Base-by-base conservation (phyloP, 2,329 filamentous ascomycete species). In the Aspergillus spinulosporus region DNA sequence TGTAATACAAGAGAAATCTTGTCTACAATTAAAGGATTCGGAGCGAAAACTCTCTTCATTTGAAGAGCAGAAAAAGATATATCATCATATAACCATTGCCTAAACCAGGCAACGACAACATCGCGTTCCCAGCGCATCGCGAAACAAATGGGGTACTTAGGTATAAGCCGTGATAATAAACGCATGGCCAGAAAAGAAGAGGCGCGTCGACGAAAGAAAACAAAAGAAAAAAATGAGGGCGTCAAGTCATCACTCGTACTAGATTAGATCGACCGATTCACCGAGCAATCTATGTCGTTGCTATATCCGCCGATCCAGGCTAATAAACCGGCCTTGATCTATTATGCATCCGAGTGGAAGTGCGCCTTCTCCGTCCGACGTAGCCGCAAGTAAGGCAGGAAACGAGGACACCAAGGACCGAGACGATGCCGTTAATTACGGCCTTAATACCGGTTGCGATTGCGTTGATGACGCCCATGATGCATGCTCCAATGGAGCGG, bases 401-500 rank as follows among this genome's bases (percentile, higher is more conserved):
- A 72, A 90, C 83, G 71, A 90, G 78, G 72, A 88, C 84, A 70
- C 82, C 81, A 73, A 85, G 80, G 74, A 89, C 79, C 56, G 80
- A 73, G 60, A 88, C 84, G 66, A 90, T 74, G 66, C 84, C 88
- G 71, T 80, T 80, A 72, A 90, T 82, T 69, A 90, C 87, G 66
- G 85, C 84, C 61, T 80, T 82, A 50, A 88, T 76, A 73, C 89
- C 83, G 62, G 75, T 71, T 52, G 83, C 87, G 65, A 90, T 84
- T 65, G 82, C 86, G 63, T 84, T 82, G 64, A 90, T 81, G 66
- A 90, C 80, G 66, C 84, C 83, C 81, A 88, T 89, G 59, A 90
- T 80, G 69, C 81, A 82, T 62, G 77, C 77, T 53, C 87, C 88
- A 72, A 90, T 86, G 65, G 86, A 82, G 47, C 69, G 81, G 74